Base-by-base conservation (phyloP, 2,329 filamentous ascomycete genomes). In the Coniochaeta sp. region DNA sequence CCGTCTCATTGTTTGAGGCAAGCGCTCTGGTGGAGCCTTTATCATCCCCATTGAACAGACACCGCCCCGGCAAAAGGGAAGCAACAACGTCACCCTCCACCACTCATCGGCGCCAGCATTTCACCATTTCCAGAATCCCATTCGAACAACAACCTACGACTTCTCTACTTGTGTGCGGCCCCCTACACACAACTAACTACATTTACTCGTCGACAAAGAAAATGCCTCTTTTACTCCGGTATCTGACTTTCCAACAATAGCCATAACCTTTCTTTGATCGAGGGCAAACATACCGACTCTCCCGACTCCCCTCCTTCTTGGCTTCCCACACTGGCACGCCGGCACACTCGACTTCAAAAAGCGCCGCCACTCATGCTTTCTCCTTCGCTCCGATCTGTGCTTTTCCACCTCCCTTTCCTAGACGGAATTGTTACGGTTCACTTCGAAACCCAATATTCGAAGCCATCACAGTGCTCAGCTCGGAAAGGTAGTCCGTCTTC, bases 321-420 rank as follows among this genome's bases (percentile, higher is more conserved):
- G 20, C 26, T 26, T 22, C 10, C 38, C 26, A 24, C 35, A 6
- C 18, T 16, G 14, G 18, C 16, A 35, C 32, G 18, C 26, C 20
- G 33, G 26, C 22, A 14, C 18, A 4, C 18, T 24, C 35, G 35
- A 40, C 8, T 42, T 3, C 22, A 24, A 42, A 42, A 26, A 22
- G 6, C 8, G 20, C 38, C 47, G 50, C 50, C 50, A 51, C 50
- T 51, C 50, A 51, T 51, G 50, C 30, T 35, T 35, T 27, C 31
- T n/a, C 47, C 47, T n/a, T 4, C 47, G 4, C 4, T 18, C 6
- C 26, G 12, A 30, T 13, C 45, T 31, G 16, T 20, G 4, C 26
- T 47, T 26, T 31, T 47, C 28, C 45, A 31, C 12, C 45, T 20
- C 28, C 45, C 45, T 4, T 47, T 18, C 28, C 30, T 47, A 20